Evolutionary conservation across 495 filamentous ascomycete genomes (phyloP).

Genomic region (Podospora australis): DNA sequence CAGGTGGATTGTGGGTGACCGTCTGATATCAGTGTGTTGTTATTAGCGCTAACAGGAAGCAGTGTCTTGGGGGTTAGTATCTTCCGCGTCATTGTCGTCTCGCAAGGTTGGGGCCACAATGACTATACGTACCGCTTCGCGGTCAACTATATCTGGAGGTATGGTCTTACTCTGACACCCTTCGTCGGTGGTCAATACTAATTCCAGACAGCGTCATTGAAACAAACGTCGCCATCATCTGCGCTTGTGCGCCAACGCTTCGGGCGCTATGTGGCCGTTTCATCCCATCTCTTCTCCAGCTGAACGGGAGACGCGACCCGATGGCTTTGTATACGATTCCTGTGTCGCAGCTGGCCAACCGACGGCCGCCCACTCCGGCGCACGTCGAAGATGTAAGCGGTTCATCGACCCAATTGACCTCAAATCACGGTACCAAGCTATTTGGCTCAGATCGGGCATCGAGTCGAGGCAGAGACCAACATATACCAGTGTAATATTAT

Average conservation of each 20-base stretch:
- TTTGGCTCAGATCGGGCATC: neutral
- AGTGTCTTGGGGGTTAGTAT: conserved; percentile 21
- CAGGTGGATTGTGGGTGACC: conserved; percentile 23
- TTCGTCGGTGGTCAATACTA: neutral
- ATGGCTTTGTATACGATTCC: conserved; percentile 5
- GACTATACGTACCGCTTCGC: conserved; percentile 13
- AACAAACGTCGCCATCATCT: conserved; percentile 19
- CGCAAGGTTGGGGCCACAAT: neutral
- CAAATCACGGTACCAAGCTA: neutral
- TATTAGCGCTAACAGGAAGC: neutral
- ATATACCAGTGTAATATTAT: neutral
- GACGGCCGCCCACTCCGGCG: neutral
- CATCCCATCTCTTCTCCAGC: conserved; percentile 8
- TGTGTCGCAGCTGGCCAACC: neutral
- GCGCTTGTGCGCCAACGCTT: conserved; percentile 20
- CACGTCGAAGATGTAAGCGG: neutral
- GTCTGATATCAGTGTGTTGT: neutral
- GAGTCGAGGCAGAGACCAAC: neutral
- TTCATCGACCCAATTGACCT: neutral
- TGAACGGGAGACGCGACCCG: neutral
- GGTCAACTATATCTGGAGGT: conserved; percentile 19
- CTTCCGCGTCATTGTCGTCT: conserved; percentile 6
- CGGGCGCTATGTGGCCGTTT: conserved; percentile 7
- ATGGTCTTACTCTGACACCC: neutral
- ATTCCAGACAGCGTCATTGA: conserved; percentile 11